Evolutionary conservation across 2,329 filamentous ascomycete genomes (phyloP).

Genomic region (Capronia epimyces): DNA sequence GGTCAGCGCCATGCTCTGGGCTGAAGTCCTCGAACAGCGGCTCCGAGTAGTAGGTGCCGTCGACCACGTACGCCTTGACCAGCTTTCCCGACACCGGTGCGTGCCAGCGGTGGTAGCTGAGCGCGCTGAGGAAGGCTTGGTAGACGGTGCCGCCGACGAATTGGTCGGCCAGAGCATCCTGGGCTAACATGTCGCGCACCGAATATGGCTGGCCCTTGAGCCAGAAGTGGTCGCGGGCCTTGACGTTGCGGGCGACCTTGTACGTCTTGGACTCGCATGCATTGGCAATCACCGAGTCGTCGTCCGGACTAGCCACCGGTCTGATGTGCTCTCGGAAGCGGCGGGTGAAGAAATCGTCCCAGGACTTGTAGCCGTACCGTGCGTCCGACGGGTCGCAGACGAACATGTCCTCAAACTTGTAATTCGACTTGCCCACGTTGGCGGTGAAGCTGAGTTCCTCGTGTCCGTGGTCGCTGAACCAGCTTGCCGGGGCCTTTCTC

Average conservation of each 20-base stretch:
- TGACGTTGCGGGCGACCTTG: slow-evolving; percentile 47
- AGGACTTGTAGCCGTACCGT: slow-evolving; percentile 57
- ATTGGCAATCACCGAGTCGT: slow-evolving; percentile 55
- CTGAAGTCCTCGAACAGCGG: slow-evolving; percentile 48
- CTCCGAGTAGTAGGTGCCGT: slow-evolving; percentile 66
- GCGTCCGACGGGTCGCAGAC: slow-evolving; percentile 28
- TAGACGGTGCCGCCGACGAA: slow-evolving; percentile 64
- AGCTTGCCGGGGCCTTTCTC: slow-evolving; percentile 33
- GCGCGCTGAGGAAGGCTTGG: slow-evolving; percentile 62
- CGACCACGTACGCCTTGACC: slow-evolving; percentile 51
- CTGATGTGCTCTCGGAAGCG: slow-evolving; percentile 50
- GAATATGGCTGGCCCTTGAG: slow-evolving; percentile 66
- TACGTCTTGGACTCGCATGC: slow-evolving; percentile 61
- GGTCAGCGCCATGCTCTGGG: slow-evolving; percentile 33
- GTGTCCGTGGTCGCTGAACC: slow-evolving; percentile 39
- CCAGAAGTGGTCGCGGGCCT: slow-evolving; percentile 60
- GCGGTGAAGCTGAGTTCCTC: slow-evolving; percentile 35
- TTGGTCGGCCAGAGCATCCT: slow-evolving; percentile 48
- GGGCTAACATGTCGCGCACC: slow-evolving; percentile 56
- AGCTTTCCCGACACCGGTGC: slow-evolving; percentile 60
- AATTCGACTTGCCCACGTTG: slow-evolving; percentile 27
- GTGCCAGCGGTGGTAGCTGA: slow-evolving; percentile 70
- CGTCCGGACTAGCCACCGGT: slow-evolving; percentile 53
- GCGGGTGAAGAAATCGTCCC: slow-evolving; percentile 67
- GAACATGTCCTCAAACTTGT: slow-evolving; percentile 33